phyloP scores from a whole-genome alignment of 371 early-diverging fungal species.

The Sporodiniella umbellata region DNA sequence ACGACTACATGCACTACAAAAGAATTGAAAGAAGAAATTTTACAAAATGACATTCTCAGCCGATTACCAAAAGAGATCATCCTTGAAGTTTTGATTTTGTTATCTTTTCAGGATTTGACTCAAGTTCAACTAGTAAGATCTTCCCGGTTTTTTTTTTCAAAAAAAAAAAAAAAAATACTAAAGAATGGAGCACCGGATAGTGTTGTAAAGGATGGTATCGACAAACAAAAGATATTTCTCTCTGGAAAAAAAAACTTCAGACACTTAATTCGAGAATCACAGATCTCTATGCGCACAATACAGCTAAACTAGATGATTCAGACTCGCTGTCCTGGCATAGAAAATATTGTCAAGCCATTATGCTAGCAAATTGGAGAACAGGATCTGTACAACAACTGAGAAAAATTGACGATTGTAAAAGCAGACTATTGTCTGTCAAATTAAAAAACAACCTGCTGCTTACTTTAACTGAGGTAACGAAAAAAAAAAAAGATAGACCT shows the following conservation, averaged over 20 bases:
- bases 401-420: slow-evolving; percentile 19
- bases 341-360: slow-evolving; percentile 37
- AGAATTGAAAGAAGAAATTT: too few relatives aligned
- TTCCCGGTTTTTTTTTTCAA: neutral
- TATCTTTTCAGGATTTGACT: slow-evolving; percentile 36
- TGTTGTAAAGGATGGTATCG: slow-evolving; percentile 39
- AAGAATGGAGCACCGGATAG: too few relatives aligned
- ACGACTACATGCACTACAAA: too few relatives aligned
- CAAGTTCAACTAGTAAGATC: slow-evolving; percentile 34
- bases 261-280: slow-evolving; percentile 24
- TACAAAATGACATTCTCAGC: slow-evolving; percentile 18
- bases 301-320: neutral
- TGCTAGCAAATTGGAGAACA: slow-evolving; percentile 40
- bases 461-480: slow-evolving; percentile 38
- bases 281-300: slow-evolving; percentile 33
- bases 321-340: slow-evolving; percentile 26
- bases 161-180: neutral
- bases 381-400: slow-evolving; percentile 35
- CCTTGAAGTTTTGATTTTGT: slow-evolving; percentile 24
- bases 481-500: neutral
- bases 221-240: slow-evolving; percentile 30
- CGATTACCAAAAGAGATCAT: slow-evolving; percentile 36
- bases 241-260: slow-evolving; percentile 31
- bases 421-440: slow-evolving; percentile 37
- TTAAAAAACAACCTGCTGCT: slow-evolving; percentile 24